phyloP scores from a whole-genome alignment of 768 basidiomycete species.

The Lanmaoa pseudosensibilis region DNA sequence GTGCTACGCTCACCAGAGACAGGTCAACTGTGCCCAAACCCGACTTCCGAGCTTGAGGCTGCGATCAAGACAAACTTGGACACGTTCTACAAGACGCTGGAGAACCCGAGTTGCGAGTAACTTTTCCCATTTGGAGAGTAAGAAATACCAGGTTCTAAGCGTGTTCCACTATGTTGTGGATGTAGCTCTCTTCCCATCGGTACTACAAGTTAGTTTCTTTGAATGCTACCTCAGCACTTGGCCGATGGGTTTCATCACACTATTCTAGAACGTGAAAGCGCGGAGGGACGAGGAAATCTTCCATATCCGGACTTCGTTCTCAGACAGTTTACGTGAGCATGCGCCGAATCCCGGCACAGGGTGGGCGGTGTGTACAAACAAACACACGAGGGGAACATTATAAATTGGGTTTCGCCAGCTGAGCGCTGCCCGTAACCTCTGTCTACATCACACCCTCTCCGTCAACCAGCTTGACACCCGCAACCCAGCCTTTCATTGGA shows the following conservation, averaged over 20 bases:
- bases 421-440: not conserved
- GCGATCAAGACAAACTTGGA: conserved; percentile 25
- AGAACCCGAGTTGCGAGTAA: conserved; percentile 13
- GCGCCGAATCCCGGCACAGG: not conserved
- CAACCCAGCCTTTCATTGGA: not conserved
- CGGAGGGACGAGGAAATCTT: no score
- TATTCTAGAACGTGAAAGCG: not conserved
- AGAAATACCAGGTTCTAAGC: not conserved
- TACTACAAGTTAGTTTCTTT: not conserved
- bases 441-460: not conserved
- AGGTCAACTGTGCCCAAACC: conserved; percentile 28
- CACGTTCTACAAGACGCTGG: conserved; percentile 14
- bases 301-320: no score
- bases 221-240: not conserved
- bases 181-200: not conserved
- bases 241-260: not conserved
- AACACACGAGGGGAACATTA: conserved; percentile 12
- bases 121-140: conserved; percentile 19
- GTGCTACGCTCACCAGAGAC: conserved; percentile 23
- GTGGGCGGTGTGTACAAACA: conserved; percentile 22
- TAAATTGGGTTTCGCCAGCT: conserved; percentile 24
- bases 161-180: no score
- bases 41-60: conserved; percentile 15
- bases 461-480: conserved; percentile 2
- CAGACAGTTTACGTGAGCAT: not conserved